Evolutionary conservation across 1,284 basidiomycete genomes (phyloP).

Genomic region (Hemileia vastatrix): DNA sequence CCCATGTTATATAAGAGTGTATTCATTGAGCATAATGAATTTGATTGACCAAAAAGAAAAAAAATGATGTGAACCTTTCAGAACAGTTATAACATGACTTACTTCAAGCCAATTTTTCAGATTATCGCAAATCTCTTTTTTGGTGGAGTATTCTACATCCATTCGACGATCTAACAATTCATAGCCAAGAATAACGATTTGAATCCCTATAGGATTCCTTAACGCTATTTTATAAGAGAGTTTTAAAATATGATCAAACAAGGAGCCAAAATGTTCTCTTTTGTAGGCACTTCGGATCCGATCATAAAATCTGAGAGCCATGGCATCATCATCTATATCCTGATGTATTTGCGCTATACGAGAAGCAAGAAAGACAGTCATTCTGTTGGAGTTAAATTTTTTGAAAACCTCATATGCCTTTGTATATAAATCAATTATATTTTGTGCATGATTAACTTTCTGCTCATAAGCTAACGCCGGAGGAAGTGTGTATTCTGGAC

Average conservation of each 20-base stretch:
- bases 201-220: conserved; percentile 61
- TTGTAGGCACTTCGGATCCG: conserved; percentile 73
- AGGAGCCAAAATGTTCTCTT: conserved; percentile 62
- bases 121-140: conserved; percentile 15
- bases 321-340: conserved; percentile 63
- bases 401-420: conserved; percentile 84
- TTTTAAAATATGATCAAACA: conserved; percentile 61
- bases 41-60: too few species aligned
- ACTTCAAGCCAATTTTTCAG: conserved; percentile 48
- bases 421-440: conserved; percentile 80
- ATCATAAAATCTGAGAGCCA: conserved; percentile 81
- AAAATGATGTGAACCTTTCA: too few species aligned
- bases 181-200: conserved; percentile 61
- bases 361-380: conserved; percentile 73
- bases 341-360: conserved; percentile 74
- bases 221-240: conserved; percentile 72
- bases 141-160: conserved; percentile 27
- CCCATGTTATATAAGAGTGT: too few species aligned
- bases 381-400: conserved; percentile 57
- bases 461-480: conserved; percentile 65
- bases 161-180: conserved; percentile 68
- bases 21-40: too few species aligned
- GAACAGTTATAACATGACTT: conserved; percentile 46
- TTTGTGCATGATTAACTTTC: conserved; percentile 71
- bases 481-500: conserved; percentile 22